phyloP scores from a whole-genome alignment of 1,284 basidiomycete species.

The Kalmanozyma brasiliensis region DNA sequence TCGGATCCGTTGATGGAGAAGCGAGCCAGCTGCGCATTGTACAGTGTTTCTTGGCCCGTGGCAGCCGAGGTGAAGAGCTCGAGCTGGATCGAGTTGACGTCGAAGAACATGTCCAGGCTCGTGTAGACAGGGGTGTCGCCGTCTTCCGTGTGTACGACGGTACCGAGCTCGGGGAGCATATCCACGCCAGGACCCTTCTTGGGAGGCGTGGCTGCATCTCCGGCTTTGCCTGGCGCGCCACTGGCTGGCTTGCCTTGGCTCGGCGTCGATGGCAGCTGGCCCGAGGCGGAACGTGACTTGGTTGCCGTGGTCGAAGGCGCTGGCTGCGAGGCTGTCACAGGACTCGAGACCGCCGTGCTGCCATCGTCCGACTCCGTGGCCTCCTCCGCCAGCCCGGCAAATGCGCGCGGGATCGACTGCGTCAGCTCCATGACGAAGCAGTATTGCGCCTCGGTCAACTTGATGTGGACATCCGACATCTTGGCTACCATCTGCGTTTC shows the following conservation, averaged over 20 bases:
- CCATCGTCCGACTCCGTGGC: slow-evolving; percentile 62
- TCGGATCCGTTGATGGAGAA: slow-evolving; percentile 85
- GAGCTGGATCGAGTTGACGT: slow-evolving; percentile 81
- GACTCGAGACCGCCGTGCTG: slow-evolving; percentile 32
- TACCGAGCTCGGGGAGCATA: slow-evolving; percentile 71
- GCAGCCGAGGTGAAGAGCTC: slow-evolving; percentile 86
- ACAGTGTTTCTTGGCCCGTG: slow-evolving; percentile 74
- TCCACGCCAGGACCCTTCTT: slow-evolving; percentile 65
- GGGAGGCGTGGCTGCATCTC: slow-evolving; percentile 16
- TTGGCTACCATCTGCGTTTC: slow-evolving; percentile 73
- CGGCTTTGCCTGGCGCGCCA: slow-evolving; percentile 18
- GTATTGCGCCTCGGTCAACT: slow-evolving; percentile 92
- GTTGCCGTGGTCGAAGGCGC: slow-evolving; percentile 1
- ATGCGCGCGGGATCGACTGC: slow-evolving; percentile 79
- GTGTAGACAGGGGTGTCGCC: slow-evolving; percentile 64
- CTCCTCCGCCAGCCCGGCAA: slow-evolving; percentile 65
- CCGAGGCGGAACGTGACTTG: slow-evolving; percentile 15
- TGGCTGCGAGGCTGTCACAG: not conserved
- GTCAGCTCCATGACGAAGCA: slow-evolving; percentile 78
- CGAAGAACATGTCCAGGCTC: slow-evolving; percentile 80
- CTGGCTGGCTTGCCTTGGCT: slow-evolving; percentile 8
- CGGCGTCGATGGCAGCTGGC: slow-evolving; percentile 15
- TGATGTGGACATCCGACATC: slow-evolving; percentile 89
- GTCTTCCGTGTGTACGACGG: slow-evolving; percentile 61
- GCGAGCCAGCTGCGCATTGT: slow-evolving; percentile 83